Conservation (phyloP, 2,329 filamentous ascomycete species). For the Arthrinium puccinioides region DNA sequence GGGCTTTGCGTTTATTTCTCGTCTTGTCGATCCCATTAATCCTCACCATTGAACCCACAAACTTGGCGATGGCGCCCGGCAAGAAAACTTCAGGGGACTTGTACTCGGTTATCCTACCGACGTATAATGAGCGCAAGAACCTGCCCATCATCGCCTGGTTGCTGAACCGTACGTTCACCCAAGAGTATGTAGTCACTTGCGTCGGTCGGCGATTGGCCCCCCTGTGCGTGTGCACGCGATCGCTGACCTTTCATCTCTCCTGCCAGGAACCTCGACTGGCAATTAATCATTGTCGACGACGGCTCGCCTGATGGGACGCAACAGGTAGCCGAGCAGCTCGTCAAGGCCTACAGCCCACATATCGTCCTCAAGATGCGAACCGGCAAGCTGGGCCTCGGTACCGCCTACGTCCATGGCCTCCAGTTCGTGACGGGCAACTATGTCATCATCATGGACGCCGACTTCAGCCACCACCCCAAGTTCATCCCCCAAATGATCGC, state of each 20-base stretch:
- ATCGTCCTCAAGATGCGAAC: conserved; percentile 81
- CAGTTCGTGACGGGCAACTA: conserved; percentile 88
- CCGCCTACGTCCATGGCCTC: conserved; percentile 90
- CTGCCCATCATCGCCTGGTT: conserved; percentile 94
- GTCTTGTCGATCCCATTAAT: no score
- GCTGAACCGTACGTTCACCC: conserved; percentile 83
- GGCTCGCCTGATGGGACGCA: conserved; percentile 94
- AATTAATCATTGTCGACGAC: conserved; percentile 97
- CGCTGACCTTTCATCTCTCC: background rate
- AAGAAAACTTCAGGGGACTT: conserved; percentile 52
- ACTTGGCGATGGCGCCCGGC: conserved; percentile 36
- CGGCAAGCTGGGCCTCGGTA: conserved; percentile 95
- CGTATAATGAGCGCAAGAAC: conserved; percentile 97
- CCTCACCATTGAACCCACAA: conserved; percentile 1
- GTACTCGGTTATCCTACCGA: conserved; percentile 96
- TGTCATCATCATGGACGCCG: conserved; percentile 99
- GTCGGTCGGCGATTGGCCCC: no score
- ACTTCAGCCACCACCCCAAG: conserved; percentile 98
- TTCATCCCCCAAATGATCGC: conserved; percentile 94
- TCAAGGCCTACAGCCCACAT: conserved; percentile 73
- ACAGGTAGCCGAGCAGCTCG: conserved; percentile 81
- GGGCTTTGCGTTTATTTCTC: no score
- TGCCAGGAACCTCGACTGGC: conserved; percentile 82
- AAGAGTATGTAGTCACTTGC: conserved; percentile 64
- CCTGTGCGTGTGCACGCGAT: background rate